These are phyloP conservation scores for Linum usitatissimum DNA, from an alignment of 345 rosid genomes.

Conservation along the genomic window DNA sequence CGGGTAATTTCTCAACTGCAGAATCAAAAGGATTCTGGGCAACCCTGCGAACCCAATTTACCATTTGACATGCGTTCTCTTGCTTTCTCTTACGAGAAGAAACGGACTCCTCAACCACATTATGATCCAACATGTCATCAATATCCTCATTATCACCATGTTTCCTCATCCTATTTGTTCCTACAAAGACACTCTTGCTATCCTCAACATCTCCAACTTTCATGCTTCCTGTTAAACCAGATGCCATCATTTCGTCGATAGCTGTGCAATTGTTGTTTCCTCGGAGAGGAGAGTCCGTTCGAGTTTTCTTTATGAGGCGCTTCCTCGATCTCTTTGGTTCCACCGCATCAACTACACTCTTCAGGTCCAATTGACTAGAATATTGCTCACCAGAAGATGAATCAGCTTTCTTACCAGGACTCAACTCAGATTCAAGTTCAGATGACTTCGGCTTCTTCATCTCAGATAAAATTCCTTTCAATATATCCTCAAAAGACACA, in stretches of 20 bases:
- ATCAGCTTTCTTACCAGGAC: constrained; percentile 12
- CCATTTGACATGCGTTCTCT: constrained; percentile 31
- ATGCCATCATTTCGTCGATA: not conserved
- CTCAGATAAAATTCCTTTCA: constrained; percentile 25
- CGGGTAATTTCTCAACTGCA: constrained; percentile 42
- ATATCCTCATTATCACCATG: constrained; percentile 4
- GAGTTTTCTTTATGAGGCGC: too few relatives aligned
- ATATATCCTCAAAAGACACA: constrained; percentile 23
- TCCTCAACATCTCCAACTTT: not conserved
- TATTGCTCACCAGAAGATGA: constrained; percentile 20
- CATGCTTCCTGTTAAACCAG: not conserved
- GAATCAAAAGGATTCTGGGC: constrained; percentile 59
- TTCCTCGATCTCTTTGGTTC: not conserved
- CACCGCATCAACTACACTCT: not conserved
- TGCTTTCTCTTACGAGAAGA: constrained; percentile 40
- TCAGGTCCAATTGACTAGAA: not conserved
- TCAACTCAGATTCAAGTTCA: constrained; percentile 13
- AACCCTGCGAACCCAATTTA: constrained; percentile 47
- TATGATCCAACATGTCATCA: constrained; percentile 14
- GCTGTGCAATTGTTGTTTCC: not conserved
- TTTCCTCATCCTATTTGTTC: not conserved
- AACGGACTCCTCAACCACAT: constrained; percentile 5
- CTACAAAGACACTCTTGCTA: not conserved
- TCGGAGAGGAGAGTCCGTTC: not conserved
- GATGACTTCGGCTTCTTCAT: constrained; percentile 1